phyloP scores from a whole-genome alignment of 2,329 filamentous ascomycete genomes.

The Claviceps monticola region DNA sequence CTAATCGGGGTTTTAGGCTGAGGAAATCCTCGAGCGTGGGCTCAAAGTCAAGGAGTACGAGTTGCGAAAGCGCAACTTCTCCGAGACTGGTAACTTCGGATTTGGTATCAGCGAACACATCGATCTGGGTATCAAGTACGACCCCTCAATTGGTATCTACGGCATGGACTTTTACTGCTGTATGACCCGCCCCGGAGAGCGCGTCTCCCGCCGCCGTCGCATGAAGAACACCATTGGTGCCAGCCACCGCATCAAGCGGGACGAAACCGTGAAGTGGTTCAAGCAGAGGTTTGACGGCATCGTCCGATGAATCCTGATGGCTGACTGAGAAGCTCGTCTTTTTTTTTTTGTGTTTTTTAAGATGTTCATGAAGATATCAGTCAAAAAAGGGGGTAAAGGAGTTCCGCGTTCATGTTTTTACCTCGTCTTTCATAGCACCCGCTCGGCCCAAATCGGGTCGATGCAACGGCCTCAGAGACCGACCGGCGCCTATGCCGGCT shows the following conservation, averaged over 20 bases:
- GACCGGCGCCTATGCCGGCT: conserved; percentile 57
- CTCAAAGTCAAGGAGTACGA: conserved; percentile 99
- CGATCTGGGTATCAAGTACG: conserved; percentile 99
- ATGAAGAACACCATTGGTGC: conserved; percentile 75
- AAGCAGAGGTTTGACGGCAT: conserved; percentile 89
- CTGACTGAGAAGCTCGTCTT: not conserved
- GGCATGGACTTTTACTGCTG: conserved; percentile 99
- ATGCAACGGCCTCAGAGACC: conserved; percentile 59
- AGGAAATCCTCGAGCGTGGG: conserved; percentile 99
- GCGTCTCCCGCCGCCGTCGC: conserved; percentile 89
- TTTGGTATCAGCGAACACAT: conserved; percentile 99
- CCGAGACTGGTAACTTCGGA: conserved; percentile 98
- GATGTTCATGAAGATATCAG: conserved; percentile 25
- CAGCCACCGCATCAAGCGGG: conserved; percentile 83
- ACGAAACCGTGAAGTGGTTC: conserved; percentile 97
- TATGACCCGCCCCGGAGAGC: conserved; percentile 99
- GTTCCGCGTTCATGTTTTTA: conserved; percentile 23
- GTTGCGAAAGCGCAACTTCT: conserved; percentile 98
- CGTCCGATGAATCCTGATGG: conserved; percentile 63
- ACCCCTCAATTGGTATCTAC: conserved; percentile 96
- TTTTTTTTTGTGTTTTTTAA: conserved; percentile 7
- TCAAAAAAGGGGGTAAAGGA: conserved; percentile 17
- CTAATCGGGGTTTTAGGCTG: conserved; percentile 43
- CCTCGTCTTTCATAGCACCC: conserved; percentile 26
- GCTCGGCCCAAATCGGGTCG: conserved; percentile 43